Conservation (phyloP, 2,329 filamentous ascomycete species). For the Aurifilum marmelostoma region DNA sequence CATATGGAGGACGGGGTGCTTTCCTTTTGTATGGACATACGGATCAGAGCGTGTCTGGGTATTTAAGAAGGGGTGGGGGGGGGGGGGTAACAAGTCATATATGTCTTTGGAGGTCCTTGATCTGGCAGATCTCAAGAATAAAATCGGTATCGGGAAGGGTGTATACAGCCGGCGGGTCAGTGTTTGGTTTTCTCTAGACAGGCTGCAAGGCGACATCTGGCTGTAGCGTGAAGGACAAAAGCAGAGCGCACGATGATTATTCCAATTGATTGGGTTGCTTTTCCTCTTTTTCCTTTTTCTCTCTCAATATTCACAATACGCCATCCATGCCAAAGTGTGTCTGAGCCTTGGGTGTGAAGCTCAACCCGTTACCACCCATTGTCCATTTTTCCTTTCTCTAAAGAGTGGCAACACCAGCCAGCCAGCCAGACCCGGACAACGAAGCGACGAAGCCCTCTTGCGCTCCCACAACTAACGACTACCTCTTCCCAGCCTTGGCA, state of each 20-base stretch:
- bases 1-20: neutral
- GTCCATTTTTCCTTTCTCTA: neutral
- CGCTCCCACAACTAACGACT: neutral
- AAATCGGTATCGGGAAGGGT: too few relatives aligned
- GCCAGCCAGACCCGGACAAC: neutral
- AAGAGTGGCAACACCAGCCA: neutral
- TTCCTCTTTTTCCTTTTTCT: neutral
- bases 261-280: neutral
- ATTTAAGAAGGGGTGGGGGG: too few relatives aligned
- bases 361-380: neutral
- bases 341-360: neutral
- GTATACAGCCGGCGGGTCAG: neutral
- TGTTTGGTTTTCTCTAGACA: neutral
- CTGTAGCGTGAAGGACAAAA: neutral
- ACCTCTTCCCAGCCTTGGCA: constrained; percentile 44
- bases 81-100: too few relatives aligned
- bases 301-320: neutral
- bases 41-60: neutral
- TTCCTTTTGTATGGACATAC: neutral
- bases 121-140: neutral
- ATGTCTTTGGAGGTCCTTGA: neutral
- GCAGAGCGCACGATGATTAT: neutral
- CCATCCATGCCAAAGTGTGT: constrained; percentile 11
- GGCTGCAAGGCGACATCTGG: neutral
- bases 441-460: neutral